Evolutionary conservation across 176 grass and related monocot species (phyloP), one percentile per base, ranked within the genome.

Genomic region (Cenchrus americanus): DNA sequence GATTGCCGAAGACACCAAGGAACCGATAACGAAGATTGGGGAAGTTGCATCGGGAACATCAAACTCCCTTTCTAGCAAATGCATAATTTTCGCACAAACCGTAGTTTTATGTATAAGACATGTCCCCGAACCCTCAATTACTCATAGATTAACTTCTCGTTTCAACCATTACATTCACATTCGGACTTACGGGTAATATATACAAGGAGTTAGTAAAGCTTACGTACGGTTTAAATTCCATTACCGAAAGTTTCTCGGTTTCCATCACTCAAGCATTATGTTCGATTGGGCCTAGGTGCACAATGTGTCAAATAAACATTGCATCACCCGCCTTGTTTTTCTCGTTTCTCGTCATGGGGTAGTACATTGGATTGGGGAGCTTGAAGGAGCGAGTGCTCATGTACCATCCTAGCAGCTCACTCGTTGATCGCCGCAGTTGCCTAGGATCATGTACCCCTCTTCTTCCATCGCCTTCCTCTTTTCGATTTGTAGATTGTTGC

Each of bases 391-490:
- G 91, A 84, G 15, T 74, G 8, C 91, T 91, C 80, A 87, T 62
- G 10, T 88, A 85, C 55, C 41, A 93, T 46, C 94, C 94, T 70
- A 93, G 43, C 65, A 93, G 81, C 51, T 97, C 94, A 18, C 94
- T 97, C 94, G 93, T 26, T 97, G 94, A 73, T 97, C 94, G 27
- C 94, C 94, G 0, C 91, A 97, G 77, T 97, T 97, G 30, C 94
- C 94, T 14, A 89, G 78, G 60, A 97, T 97, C 94, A 17, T n/a
- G n/a, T n/a, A n/a, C n/a, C n/a, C n/a, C n/a, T 93, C 81, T 3
- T 69, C 81, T 80, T 91, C 89, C 40, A 97, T 77, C 32, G 93
- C 86, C 17, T 69, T 68, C 62, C 91, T 91, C 88, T 93, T 97
- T 23, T 91, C 89, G 94, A 91, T 71, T 97, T 93, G 81, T 89